A percentile compares a stretch with the other conserved stretches of the same genome.
These are phyloP conservation scores for Astrephomene gubernaculifera DNA, from an alignment of 139 green algal genomes.

Conservation along the genomic window DNA sequence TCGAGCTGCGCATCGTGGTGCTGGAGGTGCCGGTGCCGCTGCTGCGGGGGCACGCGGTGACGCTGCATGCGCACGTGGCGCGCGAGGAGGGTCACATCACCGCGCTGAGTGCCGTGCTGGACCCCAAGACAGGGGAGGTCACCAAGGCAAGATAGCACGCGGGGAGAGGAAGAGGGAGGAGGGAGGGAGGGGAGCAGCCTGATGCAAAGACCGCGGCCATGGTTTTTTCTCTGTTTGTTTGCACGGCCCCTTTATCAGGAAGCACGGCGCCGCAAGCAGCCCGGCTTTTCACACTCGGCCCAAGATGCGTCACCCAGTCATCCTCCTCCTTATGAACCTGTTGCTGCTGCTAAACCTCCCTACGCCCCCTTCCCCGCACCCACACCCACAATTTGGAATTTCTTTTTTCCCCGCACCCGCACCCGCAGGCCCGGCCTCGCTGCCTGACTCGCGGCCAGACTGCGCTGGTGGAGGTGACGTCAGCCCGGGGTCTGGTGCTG, in stretches of 20 bases:
- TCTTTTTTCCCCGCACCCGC: background rate
- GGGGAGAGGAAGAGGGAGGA: background rate
- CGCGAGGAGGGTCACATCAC: constrained; percentile 78
- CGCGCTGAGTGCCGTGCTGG: constrained; percentile 75
- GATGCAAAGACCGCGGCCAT: no score
- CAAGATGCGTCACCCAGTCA: no score
- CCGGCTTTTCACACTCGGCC: no score
- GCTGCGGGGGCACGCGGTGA: constrained; percentile 77
- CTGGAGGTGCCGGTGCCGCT: constrained; percentile 86
- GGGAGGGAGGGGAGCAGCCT: background rate
- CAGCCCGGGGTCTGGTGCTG: constrained; percentile 71
- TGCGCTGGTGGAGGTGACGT: constrained; percentile 83
- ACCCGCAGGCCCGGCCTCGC: constrained; percentile 56
- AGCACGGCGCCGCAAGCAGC: no score
- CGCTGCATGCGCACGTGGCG: constrained; percentile 80
- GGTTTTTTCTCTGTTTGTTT: no score
- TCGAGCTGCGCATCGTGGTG: constrained; percentile 83
- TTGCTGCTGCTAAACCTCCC: no score
- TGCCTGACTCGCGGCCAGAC: constrained; percentile 82
- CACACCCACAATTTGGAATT: background rate
- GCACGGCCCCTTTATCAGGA: no score
- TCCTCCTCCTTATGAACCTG: no score
- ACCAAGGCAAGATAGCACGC: constrained; percentile 51
- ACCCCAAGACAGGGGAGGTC: constrained; percentile 81
- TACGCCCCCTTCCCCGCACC: background rate